Evolutionary conservation across 2,329 filamentous ascomycete genomes (phyloP).

Genomic region (Ascochyta rabiei): DNA sequence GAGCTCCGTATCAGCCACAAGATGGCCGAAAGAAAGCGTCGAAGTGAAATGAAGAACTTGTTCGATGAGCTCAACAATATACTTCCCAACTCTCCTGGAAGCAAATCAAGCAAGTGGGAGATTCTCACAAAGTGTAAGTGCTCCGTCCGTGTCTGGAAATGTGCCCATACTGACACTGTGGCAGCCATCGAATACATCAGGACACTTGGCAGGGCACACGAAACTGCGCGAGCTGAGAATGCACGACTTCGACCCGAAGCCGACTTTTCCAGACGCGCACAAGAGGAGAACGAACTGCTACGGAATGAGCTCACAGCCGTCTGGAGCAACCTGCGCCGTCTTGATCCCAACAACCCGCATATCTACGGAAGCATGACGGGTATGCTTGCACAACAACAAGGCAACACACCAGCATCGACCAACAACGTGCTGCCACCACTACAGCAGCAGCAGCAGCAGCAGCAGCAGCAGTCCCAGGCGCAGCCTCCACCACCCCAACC

Average conservation of each 20-base stretch:
- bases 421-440: slow-evolving; percentile 46
- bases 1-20: slow-evolving; percentile 85
- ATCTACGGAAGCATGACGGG: slow-evolving; percentile 56
- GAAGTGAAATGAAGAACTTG: slow-evolving; percentile 87
- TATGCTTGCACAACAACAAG: slow-evolving; percentile 50
- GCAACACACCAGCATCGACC: slow-evolving; percentile 34
- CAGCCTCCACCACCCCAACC: slow-evolving; percentile 41
- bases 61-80: slow-evolving; percentile 81
- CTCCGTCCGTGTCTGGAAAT: neutral
- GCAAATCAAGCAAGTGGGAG: slow-evolving; percentile 89
- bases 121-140: slow-evolving; percentile 79
- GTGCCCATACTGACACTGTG: slow-evolving; percentile 13
- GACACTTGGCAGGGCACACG: slow-evolving; percentile 46
- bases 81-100: slow-evolving; percentile 79
- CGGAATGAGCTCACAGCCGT: slow-evolving; percentile 55
- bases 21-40: slow-evolving; percentile 79
- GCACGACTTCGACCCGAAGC: slow-evolving; percentile 52
- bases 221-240: slow-evolving; percentile 48
- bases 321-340: slow-evolving; percentile 53
- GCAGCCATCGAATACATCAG: slow-evolving; percentile 59
- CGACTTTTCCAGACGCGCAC: slow-evolving; percentile 51
- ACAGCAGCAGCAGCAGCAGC: slow-evolving; percentile 46
- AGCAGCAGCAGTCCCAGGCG: slow-evolving; percentile 34
- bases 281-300: slow-evolving; percentile 56
- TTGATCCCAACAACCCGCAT: slow-evolving; percentile 55